phyloP scores from a whole-genome alignment of 164 flowering plant species.

The Tetracentron sinense region DNA sequence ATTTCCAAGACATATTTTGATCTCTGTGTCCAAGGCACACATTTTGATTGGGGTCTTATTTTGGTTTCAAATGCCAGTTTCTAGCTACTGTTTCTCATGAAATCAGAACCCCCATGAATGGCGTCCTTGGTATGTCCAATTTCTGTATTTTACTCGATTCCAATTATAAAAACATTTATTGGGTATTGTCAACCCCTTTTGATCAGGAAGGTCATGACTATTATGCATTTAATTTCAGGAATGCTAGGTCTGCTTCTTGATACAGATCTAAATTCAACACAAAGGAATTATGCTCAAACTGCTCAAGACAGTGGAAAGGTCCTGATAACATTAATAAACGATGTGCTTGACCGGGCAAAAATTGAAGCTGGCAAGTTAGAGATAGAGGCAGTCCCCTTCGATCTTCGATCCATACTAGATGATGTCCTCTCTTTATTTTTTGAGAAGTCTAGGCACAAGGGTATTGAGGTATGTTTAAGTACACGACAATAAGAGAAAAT shows the following conservation, averaged over 20 bases:
- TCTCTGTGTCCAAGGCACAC: background rate
- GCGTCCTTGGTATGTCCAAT: constrained; percentile 69
- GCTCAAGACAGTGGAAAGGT: constrained; percentile 90
- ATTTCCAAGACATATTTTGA: background rate
- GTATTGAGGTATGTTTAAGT: constrained; percentile 61
- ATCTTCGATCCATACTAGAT: constrained; percentile 69
- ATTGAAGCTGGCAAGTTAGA: constrained; percentile 92
- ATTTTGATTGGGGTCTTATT: constrained; percentile 6
- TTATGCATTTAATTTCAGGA: constrained; percentile 39
- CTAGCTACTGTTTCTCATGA: constrained; percentile 97
- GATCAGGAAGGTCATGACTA: background rate
- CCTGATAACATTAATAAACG: constrained; percentile 77
- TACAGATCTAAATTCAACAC: constrained; percentile 70
- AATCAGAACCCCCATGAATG: constrained; percentile 97
- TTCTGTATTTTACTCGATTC: background rate
- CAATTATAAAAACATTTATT: background rate
- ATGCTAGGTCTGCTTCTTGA: constrained; percentile 86
- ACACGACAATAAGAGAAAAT: background rate
- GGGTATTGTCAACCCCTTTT: background rate
- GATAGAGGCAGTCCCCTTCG: constrained; percentile 74
- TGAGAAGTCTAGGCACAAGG: constrained; percentile 75
- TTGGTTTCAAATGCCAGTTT: constrained; percentile 50
- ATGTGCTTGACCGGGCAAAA: constrained; percentile 93
- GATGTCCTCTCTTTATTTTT: constrained; percentile 86
- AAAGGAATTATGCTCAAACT: constrained; percentile 79